Evolutionary conservation across 2,329 filamentous ascomycete species (phyloP), one percentile per base, ranked within the genome.

Genomic region (Ascochyta rabiei): DNA sequence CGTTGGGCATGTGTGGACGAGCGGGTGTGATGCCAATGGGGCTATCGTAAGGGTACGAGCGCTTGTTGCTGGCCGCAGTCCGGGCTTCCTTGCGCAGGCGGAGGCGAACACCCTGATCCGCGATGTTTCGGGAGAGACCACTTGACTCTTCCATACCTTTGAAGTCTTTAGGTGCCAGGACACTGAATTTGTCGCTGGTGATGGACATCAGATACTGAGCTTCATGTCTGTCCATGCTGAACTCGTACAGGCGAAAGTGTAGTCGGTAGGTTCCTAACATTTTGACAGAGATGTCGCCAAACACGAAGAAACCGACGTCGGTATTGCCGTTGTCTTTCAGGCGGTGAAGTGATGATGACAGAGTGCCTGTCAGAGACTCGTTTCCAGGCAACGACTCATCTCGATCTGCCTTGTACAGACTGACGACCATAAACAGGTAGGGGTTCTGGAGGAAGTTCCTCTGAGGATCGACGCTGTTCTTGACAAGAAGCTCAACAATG

Each of bases 261-360:
- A 96, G 81, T 31, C 87, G 82, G 70, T 87, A 93, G 18, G 80
- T 81, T 26, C 92, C 92, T 65, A 89, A 85, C 21, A 86, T 80
- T 69, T 89, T 89, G 56, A 93, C 86, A 0, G 90, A 95, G 19
- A 96, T 80, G 73, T 96, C 91, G 5, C 89, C 89, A 74, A 96
- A 96, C n/a, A 96, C 88, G 68, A 96, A 96, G 76, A 92, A 96
- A 0, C 88, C 91, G 10, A 89, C 89, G 74, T 95, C 90, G 54
- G 79, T 80, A 68, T 92, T 92, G 66, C 88, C 82, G 3, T 85
- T 82, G 70, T 96, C 90, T 73, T 95, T 93, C 48, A 96, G 78
- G 48, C 90, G 84, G 73, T 96, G 90, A 43, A 95, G 80, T 8
- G 91, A 96, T 1, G 91, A 96, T 5, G 90, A 88, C 37, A 89